A percentile compares a stretch with the other conserved stretches of the same genome.
Conservation (phyloP, 805 yeast genomes). For the Lipomyces japonicus region DNA sequence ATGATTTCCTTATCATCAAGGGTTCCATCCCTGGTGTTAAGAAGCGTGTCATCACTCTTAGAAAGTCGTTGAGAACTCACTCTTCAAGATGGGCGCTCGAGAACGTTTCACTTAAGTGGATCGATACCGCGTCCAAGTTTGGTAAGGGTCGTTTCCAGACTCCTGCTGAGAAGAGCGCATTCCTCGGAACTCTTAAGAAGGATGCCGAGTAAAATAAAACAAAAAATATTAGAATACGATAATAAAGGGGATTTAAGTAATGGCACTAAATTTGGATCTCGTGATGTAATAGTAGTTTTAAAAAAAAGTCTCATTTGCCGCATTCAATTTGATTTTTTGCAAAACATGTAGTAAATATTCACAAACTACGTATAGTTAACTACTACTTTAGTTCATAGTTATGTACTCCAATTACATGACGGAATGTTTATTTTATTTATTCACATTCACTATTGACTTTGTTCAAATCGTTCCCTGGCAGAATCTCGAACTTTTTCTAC, state of each 20-base stretch:
- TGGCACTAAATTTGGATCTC: too few species aligned
- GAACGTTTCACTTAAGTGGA: conserved; percentile 97
- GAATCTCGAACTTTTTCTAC: conserved; percentile 1
- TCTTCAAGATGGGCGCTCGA: conserved; percentile 97
- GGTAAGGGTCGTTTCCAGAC: conserved; percentile 99
- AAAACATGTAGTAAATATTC: too few species aligned
- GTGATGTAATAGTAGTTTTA: too few species aligned
- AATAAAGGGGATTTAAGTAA: too few species aligned
- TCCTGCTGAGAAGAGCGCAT: conserved; percentile 99
- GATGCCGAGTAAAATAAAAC: conserved; percentile 20
- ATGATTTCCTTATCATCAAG: conserved; percentile 95
- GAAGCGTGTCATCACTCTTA: conserved; percentile 98
- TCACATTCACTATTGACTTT: neutral
- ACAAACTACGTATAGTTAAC: too few species aligned
- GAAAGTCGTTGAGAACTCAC: conserved; percentile 97
- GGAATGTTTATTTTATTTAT: neutral
- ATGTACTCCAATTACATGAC: too few species aligned
- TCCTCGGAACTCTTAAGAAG: conserved; percentile 96
- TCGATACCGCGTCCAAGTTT: conserved; percentile 99
- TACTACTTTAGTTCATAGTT: too few species aligned
- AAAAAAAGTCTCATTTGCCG: too few species aligned
- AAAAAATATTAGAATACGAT: too few species aligned
- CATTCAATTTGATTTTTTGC: too few species aligned
- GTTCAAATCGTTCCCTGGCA: conserved; percentile 7
- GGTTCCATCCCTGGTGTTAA: conserved; percentile 99